phyloP scores from a whole-genome alignment of 345 rosid species.

The Luvunga scandens region DNA sequence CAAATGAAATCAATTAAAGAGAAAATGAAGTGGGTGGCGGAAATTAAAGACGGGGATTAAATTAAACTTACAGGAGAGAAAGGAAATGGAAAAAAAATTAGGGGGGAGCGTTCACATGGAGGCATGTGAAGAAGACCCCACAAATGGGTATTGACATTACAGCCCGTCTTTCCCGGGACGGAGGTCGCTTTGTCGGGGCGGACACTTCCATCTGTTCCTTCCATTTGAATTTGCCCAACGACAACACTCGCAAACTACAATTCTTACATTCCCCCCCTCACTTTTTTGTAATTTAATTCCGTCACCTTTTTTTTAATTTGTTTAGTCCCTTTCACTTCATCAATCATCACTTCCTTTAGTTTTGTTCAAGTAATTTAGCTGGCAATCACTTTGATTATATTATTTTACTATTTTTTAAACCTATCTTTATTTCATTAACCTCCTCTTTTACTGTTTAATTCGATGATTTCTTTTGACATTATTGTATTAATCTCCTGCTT shows the following conservation, averaged over 20 bases:
- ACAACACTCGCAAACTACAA: too few relatives aligned
- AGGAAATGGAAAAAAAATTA: constrained; percentile 5
- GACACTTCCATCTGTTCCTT: background rate
- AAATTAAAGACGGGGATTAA: background rate
- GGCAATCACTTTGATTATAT: constrained; percentile 30
- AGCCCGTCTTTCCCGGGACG: constrained; percentile 74
- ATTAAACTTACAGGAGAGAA: background rate
- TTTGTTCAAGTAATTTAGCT: constrained; percentile 21
- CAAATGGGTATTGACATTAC: constrained; percentile 36
- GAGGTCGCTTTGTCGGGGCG: constrained; percentile 60
- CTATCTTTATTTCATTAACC: constrained; percentile 9
- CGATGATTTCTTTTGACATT: constrained; percentile 19
- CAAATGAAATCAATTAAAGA: background rate
- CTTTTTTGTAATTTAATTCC: too few relatives aligned
- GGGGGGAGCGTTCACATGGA: constrained; percentile 49
- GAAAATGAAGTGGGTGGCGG: too few relatives aligned
- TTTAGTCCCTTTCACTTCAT: constrained; percentile 3
- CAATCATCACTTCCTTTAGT: background rate
- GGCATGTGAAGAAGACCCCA: constrained; percentile 66
- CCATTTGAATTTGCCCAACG: background rate
- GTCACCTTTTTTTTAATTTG: background rate
- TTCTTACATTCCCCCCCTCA: background rate
- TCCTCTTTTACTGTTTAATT: constrained; percentile 17
- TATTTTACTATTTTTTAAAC: background rate
- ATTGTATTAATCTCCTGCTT: background rate